Conservation (phyloP, 148 eudicot genomes). For the Chenopodium formosanum region DNA sequence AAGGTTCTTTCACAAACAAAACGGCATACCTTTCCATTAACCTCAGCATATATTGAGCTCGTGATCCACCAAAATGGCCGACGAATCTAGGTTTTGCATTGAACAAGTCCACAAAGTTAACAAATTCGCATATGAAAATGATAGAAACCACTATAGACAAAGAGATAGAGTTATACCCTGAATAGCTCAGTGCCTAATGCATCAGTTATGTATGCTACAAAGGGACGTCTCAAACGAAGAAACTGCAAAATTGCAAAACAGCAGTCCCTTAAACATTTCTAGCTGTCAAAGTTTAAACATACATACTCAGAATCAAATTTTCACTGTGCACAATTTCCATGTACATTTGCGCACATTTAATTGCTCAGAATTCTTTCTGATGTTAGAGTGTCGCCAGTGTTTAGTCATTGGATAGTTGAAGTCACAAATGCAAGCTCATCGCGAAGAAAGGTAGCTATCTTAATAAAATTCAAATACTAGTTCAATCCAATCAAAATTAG, state of each 20-base stretch:
- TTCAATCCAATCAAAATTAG: neutral
- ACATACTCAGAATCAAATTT: neutral
- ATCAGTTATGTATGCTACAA: slow-evolving; percentile 77
- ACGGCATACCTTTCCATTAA: slow-evolving; percentile 81
- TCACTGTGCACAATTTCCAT: neutral
- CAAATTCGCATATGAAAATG: neutral
- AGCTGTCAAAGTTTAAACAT: neutral
- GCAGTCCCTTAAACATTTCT: neutral
- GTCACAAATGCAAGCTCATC: neutral
- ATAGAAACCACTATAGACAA: neutral
- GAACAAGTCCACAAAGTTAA: slow-evolving; percentile 20
- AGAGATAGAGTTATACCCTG: slow-evolving; percentile 44
- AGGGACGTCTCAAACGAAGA: slow-evolving; percentile 87
- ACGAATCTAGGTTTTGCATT: slow-evolving; percentile 57
- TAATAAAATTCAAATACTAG: neutral
- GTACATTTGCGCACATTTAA: neutral
- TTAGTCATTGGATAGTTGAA: neutral
- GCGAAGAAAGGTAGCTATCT: neutral
- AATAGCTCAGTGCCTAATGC: slow-evolving; percentile 82
- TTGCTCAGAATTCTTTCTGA: neutral
- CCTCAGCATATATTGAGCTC: slow-evolving; percentile 95
- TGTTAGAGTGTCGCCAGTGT: neutral
- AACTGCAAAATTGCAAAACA: slow-evolving; percentile 53
- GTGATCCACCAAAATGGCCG: slow-evolving; percentile 98
- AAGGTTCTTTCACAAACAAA: slow-evolving; percentile 8